These are phyloP conservation scores for Alternaria sp. DNA, from an alignment of 2,329 filamentous ascomycete species.

Conservation along the genomic window DNA sequence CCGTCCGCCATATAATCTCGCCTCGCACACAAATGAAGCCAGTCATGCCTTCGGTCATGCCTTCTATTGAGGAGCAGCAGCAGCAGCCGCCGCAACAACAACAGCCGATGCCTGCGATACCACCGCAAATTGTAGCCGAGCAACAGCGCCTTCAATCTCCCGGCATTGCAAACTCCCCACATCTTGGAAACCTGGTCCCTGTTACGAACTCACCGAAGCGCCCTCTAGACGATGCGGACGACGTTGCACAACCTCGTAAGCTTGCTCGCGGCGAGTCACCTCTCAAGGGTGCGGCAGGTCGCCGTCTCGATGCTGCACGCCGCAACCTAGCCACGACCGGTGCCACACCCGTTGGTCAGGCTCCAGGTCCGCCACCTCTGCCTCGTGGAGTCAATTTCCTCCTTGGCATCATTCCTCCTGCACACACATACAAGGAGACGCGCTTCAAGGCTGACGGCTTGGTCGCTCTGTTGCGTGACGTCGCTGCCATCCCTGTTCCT, in stretches of 20 bases:
- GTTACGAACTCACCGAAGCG: constrained; percentile 58
- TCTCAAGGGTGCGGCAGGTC: constrained; percentile 87
- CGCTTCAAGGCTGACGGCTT: constrained; percentile 76
- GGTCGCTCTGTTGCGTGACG: constrained; percentile 74
- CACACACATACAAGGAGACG: constrained; percentile 75
- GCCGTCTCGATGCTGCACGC: constrained; percentile 80
- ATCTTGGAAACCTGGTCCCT: constrained; percentile 32
- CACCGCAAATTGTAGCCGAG: constrained; percentile 29
- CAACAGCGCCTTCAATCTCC: constrained; percentile 41
- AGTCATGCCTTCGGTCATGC: constrained; percentile 45
- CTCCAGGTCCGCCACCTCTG: constrained; percentile 67
- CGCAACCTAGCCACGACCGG: constrained; percentile 51
- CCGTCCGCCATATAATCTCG: constrained; percentile 83
- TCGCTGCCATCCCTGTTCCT: constrained; percentile 30
- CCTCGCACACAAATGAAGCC: constrained; percentile 76
- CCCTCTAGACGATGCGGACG: constrained; percentile 68
- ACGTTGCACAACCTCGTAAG: constrained; percentile 83
- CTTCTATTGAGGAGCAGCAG: constrained; percentile 2
- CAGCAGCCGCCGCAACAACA: constrained; percentile 27
- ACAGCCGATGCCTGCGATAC: constrained; percentile 25
- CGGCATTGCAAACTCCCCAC: constrained; percentile 43
- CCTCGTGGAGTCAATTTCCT: constrained; percentile 67
- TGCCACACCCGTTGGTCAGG: constrained; percentile 37
- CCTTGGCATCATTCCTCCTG: constrained; percentile 77
- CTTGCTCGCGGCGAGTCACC: constrained; percentile 90